Base-by-base conservation (phyloP, 2,329 filamentous ascomycete genomes). In the Davidsoniella neocaledoniae region DNA sequence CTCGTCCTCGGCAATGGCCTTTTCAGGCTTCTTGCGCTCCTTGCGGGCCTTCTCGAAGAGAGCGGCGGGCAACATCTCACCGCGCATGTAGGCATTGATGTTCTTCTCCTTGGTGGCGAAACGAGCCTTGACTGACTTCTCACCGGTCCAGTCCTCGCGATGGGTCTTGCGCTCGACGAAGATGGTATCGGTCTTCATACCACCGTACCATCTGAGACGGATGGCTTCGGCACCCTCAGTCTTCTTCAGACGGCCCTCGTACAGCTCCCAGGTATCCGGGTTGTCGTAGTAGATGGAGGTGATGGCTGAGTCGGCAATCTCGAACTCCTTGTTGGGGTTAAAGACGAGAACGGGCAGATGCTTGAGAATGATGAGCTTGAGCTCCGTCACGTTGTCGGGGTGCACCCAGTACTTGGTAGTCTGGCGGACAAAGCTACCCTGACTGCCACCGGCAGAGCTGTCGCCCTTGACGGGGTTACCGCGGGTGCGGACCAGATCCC, bases 361-460 rank as follows among this genome's bases (percentile, higher is more conserved):
- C 71, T 98, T 96, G 48, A 98, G 72, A 61, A 98, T 88, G 61
- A 98, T 90, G 64, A 98, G 80, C 70, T 98, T 98, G 54, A 98
- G 68, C 68, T 98, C 91, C 4, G 91, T 96, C 58, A 98, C 91
- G 61, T 98, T 98, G 66, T 96, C 91, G 2, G 85, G 86, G 61
- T 98, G 91, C 43, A 98, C 91, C 91, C 91, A 98, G 69, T 98
- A 98, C 66, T 98, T 98, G 29, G 91, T 98, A 0, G 91, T 98
- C 62, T 96, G 86, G 53, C 91, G 84, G 54, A 98, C 79, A 61
- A 98, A 98, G 70, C 83, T 96, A 61, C 88, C 90, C 66, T 98
- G 91, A 55, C 76, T 78, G 50, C 90, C 91, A 58, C 91, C 91
- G 14, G 91, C 91, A 6, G 88, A 72, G 57, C 86, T 86, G 64